phyloP scores from a whole-genome alignment of 2,329 filamentous ascomycete genomes.

The Amphichorda felina region DNA sequence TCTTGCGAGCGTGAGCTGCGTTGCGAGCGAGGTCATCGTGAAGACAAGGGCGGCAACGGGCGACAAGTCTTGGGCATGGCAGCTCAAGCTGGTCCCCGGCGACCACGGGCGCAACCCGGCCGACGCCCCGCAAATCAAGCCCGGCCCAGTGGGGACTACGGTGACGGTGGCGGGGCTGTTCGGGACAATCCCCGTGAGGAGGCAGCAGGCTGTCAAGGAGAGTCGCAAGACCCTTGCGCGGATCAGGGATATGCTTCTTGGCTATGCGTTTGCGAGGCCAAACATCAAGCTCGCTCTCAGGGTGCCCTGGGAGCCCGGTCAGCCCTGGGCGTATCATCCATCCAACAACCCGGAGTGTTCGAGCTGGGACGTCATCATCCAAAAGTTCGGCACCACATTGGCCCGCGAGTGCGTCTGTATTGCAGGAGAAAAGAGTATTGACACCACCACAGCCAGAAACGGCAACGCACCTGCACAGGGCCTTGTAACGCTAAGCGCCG shows the following conservation, averaged over 20 bases:
- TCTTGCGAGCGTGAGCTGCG: slow-evolving; percentile 50
- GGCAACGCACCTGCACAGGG: neutral
- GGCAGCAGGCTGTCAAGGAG: slow-evolving; percentile 44
- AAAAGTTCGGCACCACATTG: slow-evolving; percentile 47
- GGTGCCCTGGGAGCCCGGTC: slow-evolving; percentile 39
- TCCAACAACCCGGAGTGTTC: slow-evolving; percentile 2
- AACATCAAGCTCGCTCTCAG: slow-evolving; percentile 48
- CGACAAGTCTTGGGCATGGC: slow-evolving; percentile 33
- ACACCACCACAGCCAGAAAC: neutral
- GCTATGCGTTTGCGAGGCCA: slow-evolving; percentile 56
- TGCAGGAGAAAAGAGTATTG: neutral
- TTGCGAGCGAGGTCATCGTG: slow-evolving; percentile 41
- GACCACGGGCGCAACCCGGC: slow-evolving; percentile 20
- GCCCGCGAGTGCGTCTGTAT: slow-evolving; percentile 36
- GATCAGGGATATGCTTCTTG: slow-evolving; percentile 47
- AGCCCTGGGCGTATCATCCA: slow-evolving; percentile 42
- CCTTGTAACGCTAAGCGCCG: slow-evolving; percentile 38
- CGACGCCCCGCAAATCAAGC: slow-evolving; percentile 17
- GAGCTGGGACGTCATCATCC: slow-evolving; percentile 46
- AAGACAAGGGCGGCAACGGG: slow-evolving; percentile 54
- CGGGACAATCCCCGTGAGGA: slow-evolving; percentile 48
- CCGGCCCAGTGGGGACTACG: slow-evolving; percentile 57
- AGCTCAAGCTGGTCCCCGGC: slow-evolving; percentile 26
- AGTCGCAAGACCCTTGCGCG: slow-evolving; percentile 40
- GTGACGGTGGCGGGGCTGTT: slow-evolving; percentile 51